These are phyloP conservation scores for Nephromyces sp. DNA, from an alignment of 169 alveolate species.

Conservation along the genomic window DNA sequence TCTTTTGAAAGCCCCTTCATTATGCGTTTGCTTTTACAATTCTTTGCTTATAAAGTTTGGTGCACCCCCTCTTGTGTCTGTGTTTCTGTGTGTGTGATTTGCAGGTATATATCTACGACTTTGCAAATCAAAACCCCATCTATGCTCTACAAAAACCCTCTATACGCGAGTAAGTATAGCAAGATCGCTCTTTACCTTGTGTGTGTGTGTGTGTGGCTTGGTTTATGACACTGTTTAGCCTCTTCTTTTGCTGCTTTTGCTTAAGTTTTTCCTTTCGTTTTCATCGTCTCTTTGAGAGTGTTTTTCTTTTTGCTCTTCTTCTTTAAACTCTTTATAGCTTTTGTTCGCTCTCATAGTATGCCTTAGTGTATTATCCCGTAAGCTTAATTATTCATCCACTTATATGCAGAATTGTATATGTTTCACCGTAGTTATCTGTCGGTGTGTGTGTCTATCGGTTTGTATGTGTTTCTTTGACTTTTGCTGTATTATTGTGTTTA, in stretches of 20 bases:
- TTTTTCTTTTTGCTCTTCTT: neutral
- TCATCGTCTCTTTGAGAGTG: neutral
- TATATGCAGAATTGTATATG: neutral
- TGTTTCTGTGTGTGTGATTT: neutral
- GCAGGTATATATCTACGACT: slow-evolving; percentile 35
- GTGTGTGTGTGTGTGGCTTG: neutral
- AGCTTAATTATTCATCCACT: neutral
- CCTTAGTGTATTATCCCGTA: neutral
- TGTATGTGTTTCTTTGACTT: neutral
- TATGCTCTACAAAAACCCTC: slow-evolving; percentile 7
- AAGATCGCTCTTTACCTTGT: too few species aligned
- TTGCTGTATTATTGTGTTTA: neutral
- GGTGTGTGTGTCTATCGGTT: neutral
- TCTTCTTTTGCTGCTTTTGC: neutral
- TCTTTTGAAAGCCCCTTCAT: too few species aligned
- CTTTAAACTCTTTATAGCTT: neutral
- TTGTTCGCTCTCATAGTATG: neutral
- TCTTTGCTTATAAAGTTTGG: too few species aligned
- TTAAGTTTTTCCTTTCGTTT: neutral
- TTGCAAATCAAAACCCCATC: slow-evolving; percentile 25
- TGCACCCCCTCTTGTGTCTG: neutral
- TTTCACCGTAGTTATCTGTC: neutral
- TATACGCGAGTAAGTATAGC: slow-evolving; percentile 25
- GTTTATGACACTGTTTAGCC: neutral
- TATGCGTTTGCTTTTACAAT: too few species aligned